phyloP scores from a whole-genome alignment of 2,329 filamentous ascomycete genomes.

The Didymella lethalis region DNA sequence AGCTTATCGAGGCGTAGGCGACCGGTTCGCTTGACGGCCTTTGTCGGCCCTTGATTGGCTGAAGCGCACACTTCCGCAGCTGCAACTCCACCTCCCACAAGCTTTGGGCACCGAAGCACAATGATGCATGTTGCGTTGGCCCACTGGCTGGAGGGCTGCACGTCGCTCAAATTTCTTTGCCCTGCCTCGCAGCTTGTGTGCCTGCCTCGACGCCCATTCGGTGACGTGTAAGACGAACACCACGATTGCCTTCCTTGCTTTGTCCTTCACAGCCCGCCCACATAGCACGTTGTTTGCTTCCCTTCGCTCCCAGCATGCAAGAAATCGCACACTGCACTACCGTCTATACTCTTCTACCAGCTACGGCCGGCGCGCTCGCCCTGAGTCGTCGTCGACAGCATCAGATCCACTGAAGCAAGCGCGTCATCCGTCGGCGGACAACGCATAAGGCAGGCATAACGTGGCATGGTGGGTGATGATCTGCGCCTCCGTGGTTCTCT shows the following conservation, averaged over 20 bases:
- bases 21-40: constrained; percentile 20
- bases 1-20: constrained; percentile 24
- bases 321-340: constrained; percentile 44
- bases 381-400: constrained; percentile 37
- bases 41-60: constrained; percentile 17
- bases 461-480: constrained; percentile 52
- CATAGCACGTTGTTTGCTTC: constrained; percentile 44
- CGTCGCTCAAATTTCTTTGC: constrained; percentile 20
- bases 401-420: constrained; percentile 47
- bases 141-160: constrained; percentile 20
- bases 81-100: constrained; percentile 23
- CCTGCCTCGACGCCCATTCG: constrained; percentile 14
- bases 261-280: constrained; percentile 38
- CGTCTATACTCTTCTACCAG: constrained; percentile 32
- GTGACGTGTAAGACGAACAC: constrained; percentile 27
- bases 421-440: constrained; percentile 35
- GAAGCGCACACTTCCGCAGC: constrained; percentile 18
- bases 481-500: constrained; percentile 24
- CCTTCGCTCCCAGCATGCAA: constrained; percentile 48
- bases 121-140: constrained; percentile 22
- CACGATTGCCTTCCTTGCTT: constrained; percentile 36
- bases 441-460: constrained; percentile 34
- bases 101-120: constrained; percentile 18
- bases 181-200: constrained; percentile 16
- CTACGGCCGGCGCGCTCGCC: constrained; percentile 30